Evolutionary conservation across 202 grass and related monocot genomes (phyloP), one percentile per base, ranked within the genome.

Genomic region (Brachypodium distachyon): DNA sequence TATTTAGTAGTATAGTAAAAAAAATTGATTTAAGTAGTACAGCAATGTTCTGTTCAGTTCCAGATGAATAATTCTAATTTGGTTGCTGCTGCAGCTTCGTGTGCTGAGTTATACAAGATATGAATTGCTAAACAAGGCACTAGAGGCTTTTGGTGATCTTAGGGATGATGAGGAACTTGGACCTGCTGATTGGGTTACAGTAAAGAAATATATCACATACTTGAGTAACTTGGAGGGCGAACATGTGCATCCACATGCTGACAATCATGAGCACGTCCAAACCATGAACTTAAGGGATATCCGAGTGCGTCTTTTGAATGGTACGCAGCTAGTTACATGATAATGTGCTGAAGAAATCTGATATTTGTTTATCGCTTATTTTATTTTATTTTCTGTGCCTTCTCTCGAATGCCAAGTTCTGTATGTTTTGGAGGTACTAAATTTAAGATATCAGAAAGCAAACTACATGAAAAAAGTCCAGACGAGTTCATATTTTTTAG

Each of bases 131-230:
- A 93, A 97, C 29, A 97, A 91, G 80, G 91, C 94, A 51, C 61
- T 91, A 44, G 94, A 97, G 63, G 82, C 78, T 46, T 97, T 97
- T 85, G 60, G 84, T 51, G 94, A 97, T 50, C 85, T 91, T 61
- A 68, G 84, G 73, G 94, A 97, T 81, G 94, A 97, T 27, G 86
- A 97, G 57, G 94, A 93, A 77, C 88, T 97, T 76, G 94, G 94
- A 43, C 90, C 88, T 60, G 90, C 90, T 82, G 94, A 97, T 57
- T 97, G 90, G 94, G 50, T 81, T 41, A 91, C 76, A 69, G 86
- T 93, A 59, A 89, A 82, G 55, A 87, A 76, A 81, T 83, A 93
- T 58, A 97, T 97, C 42, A 91, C 88, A 81, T 93, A 90, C 67
- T 93, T 97, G 55, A 89, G 64, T 74, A 74, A 88, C 70, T 80